Evolutionary conservation across 202 grass and related monocot species (phyloP), one percentile per base, ranked within the genome.

Genomic region (Alloteropsis angusta): DNA sequence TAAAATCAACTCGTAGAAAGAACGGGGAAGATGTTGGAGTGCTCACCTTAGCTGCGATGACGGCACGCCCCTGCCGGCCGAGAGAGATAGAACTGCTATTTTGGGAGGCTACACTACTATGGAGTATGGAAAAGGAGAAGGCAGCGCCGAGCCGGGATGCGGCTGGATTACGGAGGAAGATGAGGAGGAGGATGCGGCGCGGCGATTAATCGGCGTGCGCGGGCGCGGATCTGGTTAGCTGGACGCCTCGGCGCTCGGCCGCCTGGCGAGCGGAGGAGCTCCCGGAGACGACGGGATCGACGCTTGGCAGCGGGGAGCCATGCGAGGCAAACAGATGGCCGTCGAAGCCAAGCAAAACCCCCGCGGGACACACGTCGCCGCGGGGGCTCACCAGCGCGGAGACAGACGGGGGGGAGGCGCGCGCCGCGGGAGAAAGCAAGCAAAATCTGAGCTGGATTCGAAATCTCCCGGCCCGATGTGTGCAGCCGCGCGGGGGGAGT

Each of bases 31-130:
- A 6, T 61, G 47, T 2, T 18, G 0, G n/a, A 57, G 10, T 15
- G 35, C 78, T 86, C 63, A 86, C 84, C 84, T 76, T 62, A 70
- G 84, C 28, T 30, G 8, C 46, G 22, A 22, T 62, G 32, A 41
- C 21, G 69, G 34, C 54, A 34, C 7, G 63, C 62, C 59, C 46
- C 59, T n/a, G 17, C 46, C 6, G 59, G 28, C 39, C 19, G 32
- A 47, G 42, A 47, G 42, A 25, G 65, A 38, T 18, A 32, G 35
- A 41, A 25, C 22, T 81, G 55, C 19, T 45, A 41, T 62, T 52
- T 60, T 6, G 65, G 44, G 3, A 4, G 28, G 61, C 66, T 60
- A 60, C 7, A 21, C 7, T 21, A 7, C 13, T 22, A 50, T 3
- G 4, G 0, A 2, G n/a, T 22, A 50, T 3, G 4, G 0, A 2